These are phyloP conservation scores for Talinum fruticosum DNA, from an alignment of 148 eudicot species.

Conservation along the genomic window DNA sequence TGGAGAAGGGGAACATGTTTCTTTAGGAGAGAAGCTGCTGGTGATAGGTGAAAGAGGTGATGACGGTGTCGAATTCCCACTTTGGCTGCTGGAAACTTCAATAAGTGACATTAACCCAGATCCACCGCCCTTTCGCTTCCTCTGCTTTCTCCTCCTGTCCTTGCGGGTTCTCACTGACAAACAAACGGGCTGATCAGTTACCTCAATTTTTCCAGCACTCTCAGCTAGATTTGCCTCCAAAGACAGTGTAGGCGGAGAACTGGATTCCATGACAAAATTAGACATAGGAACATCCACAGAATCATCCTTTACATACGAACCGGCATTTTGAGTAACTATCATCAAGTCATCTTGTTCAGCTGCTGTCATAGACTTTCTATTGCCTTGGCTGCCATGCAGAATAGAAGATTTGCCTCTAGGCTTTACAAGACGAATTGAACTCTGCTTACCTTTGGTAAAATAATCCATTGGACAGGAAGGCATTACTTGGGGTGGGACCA, in stretches of 20 bases:
- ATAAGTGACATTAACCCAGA: slow-evolving; percentile 41
- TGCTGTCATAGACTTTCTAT: slow-evolving; percentile 22
- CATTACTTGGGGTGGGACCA: slow-evolving; percentile 33
- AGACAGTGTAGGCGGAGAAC: slow-evolving; percentile 6
- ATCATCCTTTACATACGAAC: slow-evolving; percentile 1
- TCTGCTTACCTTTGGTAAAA: slow-evolving; percentile 31
- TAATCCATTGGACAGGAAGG: slow-evolving; percentile 29
- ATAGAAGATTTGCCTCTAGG: slow-evolving; percentile 27
- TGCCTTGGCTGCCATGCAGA: slow-evolving; percentile 23
- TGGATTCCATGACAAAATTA: slow-evolving; percentile 19
- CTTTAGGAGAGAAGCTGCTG: slow-evolving; percentile 37
- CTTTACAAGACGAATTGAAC: slow-evolving; percentile 27
- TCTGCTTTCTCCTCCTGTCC: slow-evolving; percentile 57
- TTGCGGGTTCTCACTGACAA: slow-evolving; percentile 68
- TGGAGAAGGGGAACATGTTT: slow-evolving; percentile 32
- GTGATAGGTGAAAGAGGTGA: slow-evolving; percentile 73
- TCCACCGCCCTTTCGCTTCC: slow-evolving; percentile 52
- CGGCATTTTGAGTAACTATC: too few species aligned
- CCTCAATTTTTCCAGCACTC: slow-evolving; percentile 29
- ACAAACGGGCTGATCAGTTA: slow-evolving; percentile 33
- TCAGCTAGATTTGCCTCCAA: slow-evolving; percentile 26
- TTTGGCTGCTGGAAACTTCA: slow-evolving; percentile 87
- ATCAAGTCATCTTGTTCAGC: slow-evolving; percentile 22
- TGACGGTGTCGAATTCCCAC: slow-evolving; percentile 88
- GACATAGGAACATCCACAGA: slow-evolving; percentile 2